Conservation (phyloP, 139 green algal species). For the Diplosphaera chodatii region DNA sequence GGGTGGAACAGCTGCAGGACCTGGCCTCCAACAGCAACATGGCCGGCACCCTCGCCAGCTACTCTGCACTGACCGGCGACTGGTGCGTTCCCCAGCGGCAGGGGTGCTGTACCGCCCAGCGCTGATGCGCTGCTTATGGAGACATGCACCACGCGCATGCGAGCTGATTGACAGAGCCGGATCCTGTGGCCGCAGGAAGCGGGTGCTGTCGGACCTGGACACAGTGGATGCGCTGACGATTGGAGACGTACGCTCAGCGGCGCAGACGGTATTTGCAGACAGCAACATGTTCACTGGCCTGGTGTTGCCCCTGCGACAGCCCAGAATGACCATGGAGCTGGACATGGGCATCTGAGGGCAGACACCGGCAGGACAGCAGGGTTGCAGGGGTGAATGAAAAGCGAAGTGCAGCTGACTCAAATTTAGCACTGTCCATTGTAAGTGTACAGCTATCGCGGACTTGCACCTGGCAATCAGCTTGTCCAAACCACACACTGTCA, state of each 20-base stretch:
- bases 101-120: no score
- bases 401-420: no score
- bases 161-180: no score
- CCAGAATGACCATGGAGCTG: neutral
- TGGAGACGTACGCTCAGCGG: constrained; percentile 9
- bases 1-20: constrained; percentile 34
- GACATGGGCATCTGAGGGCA: neutral
- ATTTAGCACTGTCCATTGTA: no score
- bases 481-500: no score
- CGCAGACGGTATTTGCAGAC: constrained; percentile 11
- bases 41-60: constrained; percentile 38
- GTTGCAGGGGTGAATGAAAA: no score
- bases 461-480: no score
- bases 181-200: neutral
- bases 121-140: no score
- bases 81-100: constrained; percentile 20
- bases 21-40: constrained; percentile 46
- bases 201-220: constrained; percentile 14
- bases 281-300: constrained; percentile 33
- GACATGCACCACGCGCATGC: no score
- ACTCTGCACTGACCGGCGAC: constrained; percentile 34
- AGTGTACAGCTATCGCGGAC: no score
- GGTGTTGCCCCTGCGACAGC: constrained; percentile 12
- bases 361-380: no score
- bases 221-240: constrained; percentile 23